These are phyloP conservation scores for Pulveroboletus frians DNA, from an alignment of 768 basidiomycete genomes.

Conservation along the genomic window DNA sequence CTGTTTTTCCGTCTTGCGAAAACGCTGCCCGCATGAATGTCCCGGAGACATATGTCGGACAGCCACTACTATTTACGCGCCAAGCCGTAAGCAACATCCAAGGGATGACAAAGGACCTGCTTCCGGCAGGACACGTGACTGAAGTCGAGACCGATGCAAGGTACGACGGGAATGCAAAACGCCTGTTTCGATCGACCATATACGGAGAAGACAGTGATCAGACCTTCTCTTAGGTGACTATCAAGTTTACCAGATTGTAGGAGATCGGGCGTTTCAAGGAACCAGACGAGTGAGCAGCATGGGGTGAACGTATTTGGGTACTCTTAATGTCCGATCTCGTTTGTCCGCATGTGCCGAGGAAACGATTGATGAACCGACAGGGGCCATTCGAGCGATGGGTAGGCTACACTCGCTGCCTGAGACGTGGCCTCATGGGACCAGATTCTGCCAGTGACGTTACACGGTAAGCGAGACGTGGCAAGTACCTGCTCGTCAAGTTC, in stretches of 20 bases:
- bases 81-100: no score
- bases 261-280: neutral
- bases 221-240: neutral
- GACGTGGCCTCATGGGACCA: neutral
- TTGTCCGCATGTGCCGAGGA: neutral
- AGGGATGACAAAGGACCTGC: neutral
- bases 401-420: neutral
- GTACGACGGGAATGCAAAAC: neutral
- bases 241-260: neutral
- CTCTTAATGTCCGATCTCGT: neutral
- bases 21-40: no score
- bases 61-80: neutral
- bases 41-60: neutral
- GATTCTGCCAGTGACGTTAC: conserved; percentile 13
- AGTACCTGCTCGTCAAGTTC: neutral
- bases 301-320: neutral
- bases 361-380: neutral
- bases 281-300: neutral
- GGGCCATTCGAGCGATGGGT: neutral
- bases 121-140: neutral
- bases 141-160: neutral
- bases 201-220: neutral
- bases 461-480: conserved; percentile 13
- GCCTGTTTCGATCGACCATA: neutral
- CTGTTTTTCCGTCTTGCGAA: no score